These are phyloP conservation scores for Cylindrotheca closterium DNA, from an alignment of 108 stramenopile genomes.

Conservation along the genomic window DNA sequence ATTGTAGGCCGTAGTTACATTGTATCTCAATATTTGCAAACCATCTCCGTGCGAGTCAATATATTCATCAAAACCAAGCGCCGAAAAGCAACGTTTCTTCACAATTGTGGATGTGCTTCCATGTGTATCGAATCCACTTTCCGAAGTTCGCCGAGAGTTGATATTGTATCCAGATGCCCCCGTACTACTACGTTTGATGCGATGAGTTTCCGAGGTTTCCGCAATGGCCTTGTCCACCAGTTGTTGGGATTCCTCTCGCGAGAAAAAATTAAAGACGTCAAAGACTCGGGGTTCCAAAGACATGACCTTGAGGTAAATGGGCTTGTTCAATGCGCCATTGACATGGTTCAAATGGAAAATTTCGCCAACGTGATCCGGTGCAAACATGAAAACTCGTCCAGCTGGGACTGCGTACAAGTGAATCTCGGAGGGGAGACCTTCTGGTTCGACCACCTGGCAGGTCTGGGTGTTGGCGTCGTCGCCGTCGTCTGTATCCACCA, in stretches of 20 bases:
- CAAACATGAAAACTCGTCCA: constrained; percentile 86
- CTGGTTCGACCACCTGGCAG: neutral
- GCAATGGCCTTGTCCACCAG: constrained; percentile 65
- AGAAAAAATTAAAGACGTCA: constrained; percentile 87
- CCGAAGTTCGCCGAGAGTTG: constrained; percentile 67
- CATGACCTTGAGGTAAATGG: constrained; percentile 72
- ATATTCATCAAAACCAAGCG: constrained; percentile 86
- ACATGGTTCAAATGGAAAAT: constrained; percentile 81
- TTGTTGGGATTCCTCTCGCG: constrained; percentile 52
- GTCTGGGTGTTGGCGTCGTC: neutral
- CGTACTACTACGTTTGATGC: constrained; percentile 77
- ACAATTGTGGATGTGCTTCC: constrained; percentile 61
- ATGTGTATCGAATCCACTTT: constrained; percentile 90
- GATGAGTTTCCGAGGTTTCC: constrained; percentile 67
- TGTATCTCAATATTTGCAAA: constrained; percentile 94
- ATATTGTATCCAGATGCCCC: constrained; percentile 63
- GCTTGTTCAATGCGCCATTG: constrained; percentile 29
- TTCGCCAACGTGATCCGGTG: constrained; percentile 80
- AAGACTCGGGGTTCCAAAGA: constrained; percentile 73
- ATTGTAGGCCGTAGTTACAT: constrained; percentile 87
- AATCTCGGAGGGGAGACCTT: constrained; percentile 16
- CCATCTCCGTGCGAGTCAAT: constrained; percentile 86
- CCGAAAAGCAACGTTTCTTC: constrained; percentile 70
- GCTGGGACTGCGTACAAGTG: constrained; percentile 86
- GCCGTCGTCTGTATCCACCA: neutral